phyloP scores from a whole-genome alignment of 352 stramenopile genomes.

The Pythium brassicae region DNA sequence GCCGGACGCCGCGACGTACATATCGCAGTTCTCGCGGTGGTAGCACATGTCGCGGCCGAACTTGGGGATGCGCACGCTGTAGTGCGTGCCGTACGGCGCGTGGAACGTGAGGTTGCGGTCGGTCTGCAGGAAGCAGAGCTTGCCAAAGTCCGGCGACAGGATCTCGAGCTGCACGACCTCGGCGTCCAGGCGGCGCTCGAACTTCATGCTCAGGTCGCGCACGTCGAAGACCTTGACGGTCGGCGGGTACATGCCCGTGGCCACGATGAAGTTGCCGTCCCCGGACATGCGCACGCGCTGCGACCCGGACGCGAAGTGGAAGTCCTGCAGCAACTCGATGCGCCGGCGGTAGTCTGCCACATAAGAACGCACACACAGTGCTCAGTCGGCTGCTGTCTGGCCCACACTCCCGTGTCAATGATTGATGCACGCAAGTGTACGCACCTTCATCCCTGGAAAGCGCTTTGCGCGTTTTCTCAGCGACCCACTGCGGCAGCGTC shows the following conservation, averaged over 20 bases:
- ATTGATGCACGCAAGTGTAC: no score
- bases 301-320: conserved; percentile 95
- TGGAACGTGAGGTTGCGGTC: conserved; percentile 98
- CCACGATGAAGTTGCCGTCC: conserved; percentile 96
- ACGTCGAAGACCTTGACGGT: conserved; percentile 95
- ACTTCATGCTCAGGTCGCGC: conserved; percentile 98
- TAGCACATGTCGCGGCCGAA: conserved; percentile 98
- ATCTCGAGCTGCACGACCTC: conserved; percentile 96
- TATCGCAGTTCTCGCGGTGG: conserved; percentile 94
- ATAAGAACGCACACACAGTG: conserved; percentile 10
- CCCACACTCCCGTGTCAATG: background rate
- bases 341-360: conserved; percentile 81
- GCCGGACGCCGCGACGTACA: conserved; percentile 89
- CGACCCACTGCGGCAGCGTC: conserved; percentile 93
- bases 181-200: conserved; percentile 96
- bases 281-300: conserved; percentile 92
- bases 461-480: conserved; percentile 83
- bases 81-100: conserved; percentile 97
- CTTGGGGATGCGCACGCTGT: conserved; percentile 94
- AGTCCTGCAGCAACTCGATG: conserved; percentile 99
- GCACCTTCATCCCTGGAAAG: conserved; percentile 69
- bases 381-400: no score
- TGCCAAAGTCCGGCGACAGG: conserved; percentile 96
- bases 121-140: conserved; percentile 95
- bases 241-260: conserved; percentile 96